Evolutionary conservation across 768 basidiomycete genomes (phyloP).

Genomic region (Termitomyces sp.): DNA sequence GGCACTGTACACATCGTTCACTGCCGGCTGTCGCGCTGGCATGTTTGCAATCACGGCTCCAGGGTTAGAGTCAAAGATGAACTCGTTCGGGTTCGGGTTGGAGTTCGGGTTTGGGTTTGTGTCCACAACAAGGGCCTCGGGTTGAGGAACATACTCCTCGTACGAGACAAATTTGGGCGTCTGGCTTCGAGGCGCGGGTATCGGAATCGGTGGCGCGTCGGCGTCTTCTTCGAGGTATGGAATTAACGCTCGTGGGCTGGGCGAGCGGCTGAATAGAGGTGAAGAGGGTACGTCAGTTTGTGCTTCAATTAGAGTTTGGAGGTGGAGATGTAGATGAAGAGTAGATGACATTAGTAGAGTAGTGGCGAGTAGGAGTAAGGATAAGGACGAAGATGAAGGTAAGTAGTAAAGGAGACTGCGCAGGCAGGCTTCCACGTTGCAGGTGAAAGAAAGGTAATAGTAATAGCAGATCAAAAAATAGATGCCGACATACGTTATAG

Average conservation of each 20-base stretch:
- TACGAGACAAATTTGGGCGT: background rate
- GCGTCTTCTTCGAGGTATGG: background rate
- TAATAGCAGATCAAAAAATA: background rate
- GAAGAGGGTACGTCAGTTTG: too few relatives aligned
- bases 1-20: background rate
- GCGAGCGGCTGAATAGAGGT: background rate
- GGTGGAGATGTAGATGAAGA: background rate
- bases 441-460: background rate
- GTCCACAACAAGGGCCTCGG: too few relatives aligned
- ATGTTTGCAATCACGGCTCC: too few relatives aligned
- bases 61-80: background rate
- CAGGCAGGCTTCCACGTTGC: background rate
- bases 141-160: background rate
- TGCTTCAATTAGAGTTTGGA: too few relatives aligned
- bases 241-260: background rate
- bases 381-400: too few relatives aligned
- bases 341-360: background rate
- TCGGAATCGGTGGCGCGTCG: constrained; percentile 6
- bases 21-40: background rate
- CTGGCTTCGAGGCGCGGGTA: constrained; percentile 10
- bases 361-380: too few relatives aligned
- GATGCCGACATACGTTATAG: background rate
- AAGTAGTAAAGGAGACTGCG: background rate
- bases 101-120: too few relatives aligned
- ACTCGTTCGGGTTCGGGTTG: background rate